A percentile compares a stretch with the other conserved stretches of the same genome.
phyloP scores from a whole-genome alignment of 176 grass and related monocot genomes.

The Pontederia crassipes region DNA sequence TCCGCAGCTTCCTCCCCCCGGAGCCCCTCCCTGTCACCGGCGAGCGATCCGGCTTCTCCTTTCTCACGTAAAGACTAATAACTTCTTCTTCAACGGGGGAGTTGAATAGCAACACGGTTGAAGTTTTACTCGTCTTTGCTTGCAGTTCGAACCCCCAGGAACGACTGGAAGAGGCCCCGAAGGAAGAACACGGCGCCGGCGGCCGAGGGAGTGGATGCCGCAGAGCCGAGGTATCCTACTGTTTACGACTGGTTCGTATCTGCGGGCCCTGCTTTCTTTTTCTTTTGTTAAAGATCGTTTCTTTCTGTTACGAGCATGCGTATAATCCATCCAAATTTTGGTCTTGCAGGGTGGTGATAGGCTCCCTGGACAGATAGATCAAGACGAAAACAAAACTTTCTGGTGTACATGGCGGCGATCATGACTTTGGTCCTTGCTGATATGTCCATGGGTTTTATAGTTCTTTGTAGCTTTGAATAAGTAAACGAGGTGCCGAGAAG shows the following conservation, averaged over 20 bases:
- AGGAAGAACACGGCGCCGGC: constrained; percentile 29
- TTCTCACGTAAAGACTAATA: constrained; percentile 23
- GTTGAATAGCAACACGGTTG: not conserved
- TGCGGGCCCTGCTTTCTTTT: not conserved
- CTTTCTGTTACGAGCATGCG: not conserved
- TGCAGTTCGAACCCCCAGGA: constrained; percentile 53
- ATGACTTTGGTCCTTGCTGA: too few species aligned
- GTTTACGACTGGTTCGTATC: constrained; percentile 1
- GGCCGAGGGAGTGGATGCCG: not conserved
- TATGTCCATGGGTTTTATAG: too few species aligned
- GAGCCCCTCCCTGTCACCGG: not conserved
- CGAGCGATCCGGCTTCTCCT: constrained; percentile 34
- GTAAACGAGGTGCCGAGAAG: too few species aligned
- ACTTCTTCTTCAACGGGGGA: not conserved
- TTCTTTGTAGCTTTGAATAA: too few species aligned
- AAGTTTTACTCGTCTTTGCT: not conserved
- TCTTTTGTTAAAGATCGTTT: not conserved
- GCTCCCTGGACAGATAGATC: not conserved
- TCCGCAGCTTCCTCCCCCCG: constrained; percentile 8
- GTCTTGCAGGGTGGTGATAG: constrained; percentile 7
- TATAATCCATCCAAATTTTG: not conserved
- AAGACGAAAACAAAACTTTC: not conserved
- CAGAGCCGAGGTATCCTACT: not conserved
- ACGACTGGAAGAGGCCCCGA: constrained; percentile 46
- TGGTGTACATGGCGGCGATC: not conserved